Evolutionary conservation across 108 stramenopile genomes (phyloP), one percentile per base, ranked within the genome.

Genomic region (Seminavis robusta): DNA sequence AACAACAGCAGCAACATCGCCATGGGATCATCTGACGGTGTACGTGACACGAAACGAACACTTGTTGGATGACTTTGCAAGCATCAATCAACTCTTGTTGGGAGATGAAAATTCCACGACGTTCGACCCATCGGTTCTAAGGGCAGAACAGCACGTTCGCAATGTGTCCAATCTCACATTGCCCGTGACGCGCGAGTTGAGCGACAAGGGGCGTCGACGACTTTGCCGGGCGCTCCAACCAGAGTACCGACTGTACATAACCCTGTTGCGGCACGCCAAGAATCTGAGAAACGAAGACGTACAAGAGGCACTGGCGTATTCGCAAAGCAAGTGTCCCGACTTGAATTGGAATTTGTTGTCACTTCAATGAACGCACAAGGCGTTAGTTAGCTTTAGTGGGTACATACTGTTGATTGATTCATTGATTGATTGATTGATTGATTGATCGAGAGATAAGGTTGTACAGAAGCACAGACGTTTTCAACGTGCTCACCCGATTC

Each of bases 251-350:
- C 61, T 67, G 3, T 83, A 76, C 31, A 76, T 83, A 58, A 39
- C 30, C 25, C 33, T 83, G 21, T 47, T 83, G 23, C 42, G 51
- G 33, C 33, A 23, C 16, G 77, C 81, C 1, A 41, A 32, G 10
- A 83, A 83, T 55, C 52, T 83, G 16, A 47, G 60, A 1, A 33
- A 67, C 33, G 46, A 29, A 9, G 74, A 83, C 24, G 28, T 27
- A 15, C 16, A 29, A n/a, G 48, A 49, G 6, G 28, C 20, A 7
- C 3, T 49, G 48, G 8, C 24, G 7, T 6, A 25, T 6, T 25
- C 48, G 28, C 24, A 23, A 7, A 8, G 15, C 7, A 5, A 7
- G 15, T 49, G 48, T 29, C 48, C 48, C 16, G 44, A 45, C 36
- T n/a, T n/a, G n/a, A n/a, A n/a, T n/a, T n/a, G n/a, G n/a, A n/a